These are phyloP conservation scores for Lathyrus aphaca DNA, from an alignment of 306 rosid genomes.

Conservation along the genomic window DNA sequence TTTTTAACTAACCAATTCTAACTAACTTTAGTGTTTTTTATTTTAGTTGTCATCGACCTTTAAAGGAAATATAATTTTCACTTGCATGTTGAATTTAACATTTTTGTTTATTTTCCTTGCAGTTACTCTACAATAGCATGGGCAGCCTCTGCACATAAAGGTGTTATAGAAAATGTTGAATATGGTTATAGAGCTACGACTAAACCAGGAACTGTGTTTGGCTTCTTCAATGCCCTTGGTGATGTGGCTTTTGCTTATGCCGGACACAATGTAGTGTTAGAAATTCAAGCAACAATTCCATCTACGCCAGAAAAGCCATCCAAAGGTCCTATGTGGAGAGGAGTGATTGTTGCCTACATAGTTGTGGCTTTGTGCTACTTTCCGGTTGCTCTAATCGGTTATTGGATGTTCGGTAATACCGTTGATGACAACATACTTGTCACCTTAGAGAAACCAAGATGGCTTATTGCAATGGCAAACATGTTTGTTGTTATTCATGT, in stretches of 20 bases:
- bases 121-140: constrained; percentile 84
- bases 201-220: constrained; percentile 47
- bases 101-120: constrained; percentile 21
- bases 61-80: background rate
- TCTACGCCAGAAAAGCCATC: constrained; percentile 78
- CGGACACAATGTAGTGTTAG: constrained; percentile 79
- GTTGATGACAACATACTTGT: constrained; percentile 66
- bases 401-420: constrained; percentile 57
- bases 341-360: constrained; percentile 63
- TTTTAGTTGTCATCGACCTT: too few species aligned
- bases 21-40: background rate
- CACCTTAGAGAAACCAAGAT: constrained; percentile 57
- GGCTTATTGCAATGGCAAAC: constrained; percentile 76
- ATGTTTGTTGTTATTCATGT: constrained; percentile 74
- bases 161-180: constrained; percentile 50
- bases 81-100: constrained; percentile 4
- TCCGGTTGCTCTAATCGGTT: constrained; percentile 73
- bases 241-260: constrained; percentile 77
- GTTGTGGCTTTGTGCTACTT: constrained; percentile 77
- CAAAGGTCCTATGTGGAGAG: constrained; percentile 81
- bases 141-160: constrained; percentile 61
- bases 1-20: background rate
- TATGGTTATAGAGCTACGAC: constrained; percentile 47
- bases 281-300: constrained; percentile 89
- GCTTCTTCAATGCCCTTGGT: constrained; percentile 69